These are phyloP conservation scores for Picea abies DNA, from an alignment of 83 land plant genomes.

Conservation along the genomic window DNA sequence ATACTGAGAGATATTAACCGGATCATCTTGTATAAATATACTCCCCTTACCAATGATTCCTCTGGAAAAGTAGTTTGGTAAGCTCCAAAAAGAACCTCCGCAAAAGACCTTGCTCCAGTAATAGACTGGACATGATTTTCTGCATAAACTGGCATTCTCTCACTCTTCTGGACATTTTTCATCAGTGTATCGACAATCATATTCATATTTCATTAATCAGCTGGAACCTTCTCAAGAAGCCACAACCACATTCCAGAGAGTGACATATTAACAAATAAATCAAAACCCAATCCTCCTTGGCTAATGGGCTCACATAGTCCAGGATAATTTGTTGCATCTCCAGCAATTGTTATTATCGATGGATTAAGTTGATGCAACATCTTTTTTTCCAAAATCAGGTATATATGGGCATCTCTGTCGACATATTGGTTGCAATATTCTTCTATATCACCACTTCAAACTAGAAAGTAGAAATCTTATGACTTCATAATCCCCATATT, in stretches of 20 bases:
- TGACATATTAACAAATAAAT: too few relatives aligned
- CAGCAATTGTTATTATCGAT: constrained; percentile 91
- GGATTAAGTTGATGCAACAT: constrained; percentile 89
- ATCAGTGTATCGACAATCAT: constrained; percentile 67
- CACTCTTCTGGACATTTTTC: constrained; percentile 32
- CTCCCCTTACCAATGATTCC: constrained; percentile 6
- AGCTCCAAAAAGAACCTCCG: constrained; percentile 68
- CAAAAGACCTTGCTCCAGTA: constrained; percentile 86
- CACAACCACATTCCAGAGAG: too few relatives aligned
- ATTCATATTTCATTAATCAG: too few relatives aligned
- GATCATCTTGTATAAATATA: constrained; percentile 64
- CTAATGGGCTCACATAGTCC: too few relatives aligned
- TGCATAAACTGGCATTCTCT: constrained; percentile 74
- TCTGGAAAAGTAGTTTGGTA: background rate
- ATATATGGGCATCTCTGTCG: constrained; percentile 84
- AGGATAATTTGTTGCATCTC: too few relatives aligned
- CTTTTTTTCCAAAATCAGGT: constrained; percentile 91
- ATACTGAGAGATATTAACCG: constrained; percentile 74
- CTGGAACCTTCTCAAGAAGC: too few relatives aligned
- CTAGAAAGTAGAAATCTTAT: constrained; percentile 89
- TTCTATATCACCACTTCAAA: constrained; percentile 72
- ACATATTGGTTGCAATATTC: constrained; percentile 96
- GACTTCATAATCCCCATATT: constrained; percentile 93
- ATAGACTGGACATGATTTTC: constrained; percentile 95
- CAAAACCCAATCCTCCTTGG: too few relatives aligned